Base-by-base conservation (phyloP, 129 eudicot species). In the Flaveria bidentis region DNA sequence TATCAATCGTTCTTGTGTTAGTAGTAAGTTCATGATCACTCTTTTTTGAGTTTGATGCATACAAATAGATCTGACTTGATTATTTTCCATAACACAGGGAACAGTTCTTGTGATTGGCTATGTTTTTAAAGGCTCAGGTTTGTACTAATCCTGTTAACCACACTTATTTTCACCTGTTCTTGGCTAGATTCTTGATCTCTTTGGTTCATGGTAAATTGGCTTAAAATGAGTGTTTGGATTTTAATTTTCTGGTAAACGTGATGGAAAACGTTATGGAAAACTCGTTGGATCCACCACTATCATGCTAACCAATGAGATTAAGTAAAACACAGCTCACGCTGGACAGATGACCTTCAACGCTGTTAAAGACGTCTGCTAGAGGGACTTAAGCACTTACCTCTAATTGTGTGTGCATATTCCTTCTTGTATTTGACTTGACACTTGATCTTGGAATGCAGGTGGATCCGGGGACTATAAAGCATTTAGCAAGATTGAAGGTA, bases 401-500 rank as follows among this genome's bases (percentile, higher is more conserved):
- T 39, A 66, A 45, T 45, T 67, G 67, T 39, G 23, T 52, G 52
- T 8, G 46, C 67, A 36, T 16, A 49, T 55, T 61, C 12, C 30
- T 76, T 78, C 64, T 26, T 33, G 70, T 47, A 61, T 60, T 62
- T 75, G 33, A 70, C 50, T 70, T 53, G 18, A 39, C 63, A 18
- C 22, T 70, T 80, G 2, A 42, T 73, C 18, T 56, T 63, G 23
- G 12, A 73, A 56, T 77, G 63, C 70, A 86, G 90, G 90, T 69
- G 76, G 66, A 83, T 82, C 85, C 28, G 84, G 76, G n/a, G 82
- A 82, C 79, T 72, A 56, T 49, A 76, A 84, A 55, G 53, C 78
- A 76, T 76, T 79, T 63, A 88, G 79, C 82, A 86, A 82, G 82
- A 46, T 86, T 69, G 85, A 88, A 86, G 94, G 94, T 88, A 70